Percentiles rank a stretch among this genome's conserved stretches.
Conservation (phyloP, 2,329 filamentous ascomycete species). For the Aspergillus sp. region DNA sequence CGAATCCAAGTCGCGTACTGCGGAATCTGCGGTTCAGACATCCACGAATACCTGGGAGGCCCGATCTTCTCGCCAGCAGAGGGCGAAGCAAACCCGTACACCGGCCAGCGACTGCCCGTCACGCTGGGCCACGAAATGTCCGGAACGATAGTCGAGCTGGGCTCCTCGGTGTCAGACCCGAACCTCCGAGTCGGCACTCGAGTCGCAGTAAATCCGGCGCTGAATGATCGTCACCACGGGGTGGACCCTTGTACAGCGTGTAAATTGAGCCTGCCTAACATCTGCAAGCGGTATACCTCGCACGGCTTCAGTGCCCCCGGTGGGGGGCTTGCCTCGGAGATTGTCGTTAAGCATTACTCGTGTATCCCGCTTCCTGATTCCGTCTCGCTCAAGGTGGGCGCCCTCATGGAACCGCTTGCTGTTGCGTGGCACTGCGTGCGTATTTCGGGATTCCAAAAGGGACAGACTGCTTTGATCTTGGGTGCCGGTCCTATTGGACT, state of each 20-base stretch:
- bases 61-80: background rate
- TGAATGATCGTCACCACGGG: constrained; percentile 1
- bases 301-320: background rate
- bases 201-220: background rate
- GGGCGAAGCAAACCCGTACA: background rate
- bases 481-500: background rate
- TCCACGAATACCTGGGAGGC: constrained; percentile 1
- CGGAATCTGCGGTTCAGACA: constrained; percentile 7
- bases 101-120: background rate
- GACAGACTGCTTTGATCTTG: background rate
- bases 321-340: background rate
- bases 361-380: background rate
- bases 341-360: background rate
- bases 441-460: background rate
- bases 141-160: background rate
- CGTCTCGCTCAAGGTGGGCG: background rate
- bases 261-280: background rate
- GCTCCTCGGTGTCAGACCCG: background rate
- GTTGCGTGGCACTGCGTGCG: background rate
- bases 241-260: background rate
- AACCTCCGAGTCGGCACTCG: background rate
- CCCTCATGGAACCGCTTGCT: background rate
- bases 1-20: constrained; percentile 6
- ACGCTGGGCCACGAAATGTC: background rate
- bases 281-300: background rate